phyloP scores from a whole-genome alignment of 352 stramenopile species.

The Globisporangium splendens region DNA sequence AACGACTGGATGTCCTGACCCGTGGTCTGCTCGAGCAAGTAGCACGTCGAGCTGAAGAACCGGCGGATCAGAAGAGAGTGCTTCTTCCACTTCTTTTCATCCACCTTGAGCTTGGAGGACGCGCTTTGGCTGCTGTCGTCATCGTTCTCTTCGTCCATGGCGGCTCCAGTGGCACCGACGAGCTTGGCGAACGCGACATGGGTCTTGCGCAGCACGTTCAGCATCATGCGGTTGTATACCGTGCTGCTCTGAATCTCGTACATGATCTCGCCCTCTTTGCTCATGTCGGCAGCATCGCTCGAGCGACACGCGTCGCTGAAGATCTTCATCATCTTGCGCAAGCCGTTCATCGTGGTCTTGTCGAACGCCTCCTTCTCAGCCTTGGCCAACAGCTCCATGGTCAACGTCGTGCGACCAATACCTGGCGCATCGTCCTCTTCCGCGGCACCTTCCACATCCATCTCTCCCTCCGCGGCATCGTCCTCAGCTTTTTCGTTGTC shows the following conservation, averaged over 20 bases:
- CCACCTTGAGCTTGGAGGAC: conserved; percentile 32
- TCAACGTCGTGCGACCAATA: conserved; percentile 64
- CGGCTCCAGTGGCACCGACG: conserved; percentile 33
- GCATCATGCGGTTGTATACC: conserved; percentile 95
- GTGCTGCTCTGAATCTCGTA: conserved; percentile 92
- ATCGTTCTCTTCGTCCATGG: conserved; percentile 18
- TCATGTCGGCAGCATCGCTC: conserved; percentile 77
- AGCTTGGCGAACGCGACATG: conserved; percentile 86
- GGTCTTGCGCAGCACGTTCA: conserved; percentile 89
- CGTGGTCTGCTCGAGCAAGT: conserved; percentile 89
- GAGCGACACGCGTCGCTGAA: conserved; percentile 94
- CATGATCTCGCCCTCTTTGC: conserved; percentile 68
- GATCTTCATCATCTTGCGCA: conserved; percentile 91
- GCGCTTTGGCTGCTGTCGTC: conserved; percentile 24
- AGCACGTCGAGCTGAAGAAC: conserved; percentile 91
- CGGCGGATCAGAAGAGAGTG: conserved; percentile 81
- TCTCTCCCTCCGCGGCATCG: conserved; percentile 14
- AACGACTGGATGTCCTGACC: conserved; percentile 78
- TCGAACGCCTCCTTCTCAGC: conserved; percentile 91
- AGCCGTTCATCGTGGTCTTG: conserved; percentile 77
- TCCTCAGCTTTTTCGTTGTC: conserved; percentile 11
- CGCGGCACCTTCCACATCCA: conserved; percentile 11
- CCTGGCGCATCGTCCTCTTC: conserved; percentile 20
- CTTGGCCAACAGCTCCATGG: conserved; percentile 64
- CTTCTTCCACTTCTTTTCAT: conserved; percentile 82